phyloP scores from a whole-genome alignment of 305 asterid genomes.

The Rubia balearica region DNA sequence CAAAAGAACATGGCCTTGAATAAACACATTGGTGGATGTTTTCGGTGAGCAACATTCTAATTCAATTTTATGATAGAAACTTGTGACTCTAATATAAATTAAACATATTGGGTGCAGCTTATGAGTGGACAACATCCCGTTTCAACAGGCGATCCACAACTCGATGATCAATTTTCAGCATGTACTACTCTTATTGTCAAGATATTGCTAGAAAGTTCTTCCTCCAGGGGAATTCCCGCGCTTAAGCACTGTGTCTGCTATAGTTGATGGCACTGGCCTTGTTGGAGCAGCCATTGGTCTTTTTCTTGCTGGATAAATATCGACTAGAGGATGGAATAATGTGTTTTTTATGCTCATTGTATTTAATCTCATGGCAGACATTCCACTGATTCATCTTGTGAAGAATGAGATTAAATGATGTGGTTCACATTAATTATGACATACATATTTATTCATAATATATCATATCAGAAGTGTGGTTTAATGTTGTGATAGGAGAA shows the following conservation, averaged over 20 bases:
- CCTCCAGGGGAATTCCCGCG: no score
- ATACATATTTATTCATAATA: neutral
- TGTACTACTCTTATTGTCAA: no score
- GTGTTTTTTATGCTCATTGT: conserved; percentile 74
- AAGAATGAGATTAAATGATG: conserved; percentile 53
- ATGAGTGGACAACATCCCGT: no score
- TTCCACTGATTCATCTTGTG: conserved; percentile 53
- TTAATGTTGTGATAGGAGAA: neutral
- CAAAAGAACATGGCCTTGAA: no score
- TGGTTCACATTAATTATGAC: conserved; percentile 8
- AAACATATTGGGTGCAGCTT: no score
- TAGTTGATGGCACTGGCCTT: conserved; percentile 94
- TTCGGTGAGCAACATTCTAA: no score
- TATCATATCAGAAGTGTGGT: neutral
- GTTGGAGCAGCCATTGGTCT: conserved; percentile 86
- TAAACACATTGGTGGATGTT: no score
- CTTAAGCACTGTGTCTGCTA: conserved; percentile 52
- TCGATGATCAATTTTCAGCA: no score
- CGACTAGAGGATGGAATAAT: conserved; percentile 87
- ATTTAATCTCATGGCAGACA: conserved; percentile 45
- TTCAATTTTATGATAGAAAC: no score
- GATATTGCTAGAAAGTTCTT: no score
- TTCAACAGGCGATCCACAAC: no score
- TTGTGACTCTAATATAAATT: no score
- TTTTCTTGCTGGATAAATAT: conserved; percentile 86